Conservation (phyloP, 495 filamentous ascomycete species). For the Aspergillus leporis region DNA sequence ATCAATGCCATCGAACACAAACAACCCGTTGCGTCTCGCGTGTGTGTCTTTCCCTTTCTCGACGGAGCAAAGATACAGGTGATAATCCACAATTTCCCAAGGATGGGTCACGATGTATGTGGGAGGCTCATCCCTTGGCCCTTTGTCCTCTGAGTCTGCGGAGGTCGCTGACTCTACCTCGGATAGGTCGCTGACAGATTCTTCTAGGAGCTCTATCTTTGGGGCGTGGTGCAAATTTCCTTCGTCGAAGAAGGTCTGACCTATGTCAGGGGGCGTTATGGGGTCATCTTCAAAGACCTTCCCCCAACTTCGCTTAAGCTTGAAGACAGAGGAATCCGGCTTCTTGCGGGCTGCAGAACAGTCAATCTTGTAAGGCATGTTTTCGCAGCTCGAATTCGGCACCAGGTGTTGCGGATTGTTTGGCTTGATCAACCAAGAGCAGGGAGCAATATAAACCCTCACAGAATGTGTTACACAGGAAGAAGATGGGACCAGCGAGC, state of each 20-base stretch:
- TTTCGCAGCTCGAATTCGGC: neutral
- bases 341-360: constrained; percentile 4
- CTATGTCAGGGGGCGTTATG: neutral
- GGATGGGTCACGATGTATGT: constrained; percentile 25
- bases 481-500: neutral
- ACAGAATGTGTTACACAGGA: neutral
- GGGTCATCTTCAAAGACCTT: constrained; percentile 12
- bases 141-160: constrained; percentile 2
- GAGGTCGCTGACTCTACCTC: neutral
- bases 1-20: constrained; percentile 27
- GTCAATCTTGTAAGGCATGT: constrained; percentile 17
- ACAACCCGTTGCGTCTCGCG: constrained; percentile 20
- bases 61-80: constrained; percentile 31
- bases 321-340: constrained; percentile 15
- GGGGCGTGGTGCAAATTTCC: constrained; percentile 1
- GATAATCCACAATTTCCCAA: constrained; percentile 38
- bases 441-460: neutral
- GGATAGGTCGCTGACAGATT: neutral
- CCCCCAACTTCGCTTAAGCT: constrained; percentile 17
- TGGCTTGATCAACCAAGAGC: neutral
- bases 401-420: neutral
- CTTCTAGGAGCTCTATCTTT: neutral
- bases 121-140: neutral
- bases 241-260: constrained; percentile 3
- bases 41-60: constrained; percentile 21